phyloP scores from a whole-genome alignment of 352 stramenopile species.

The Globisporangium takayamanum region DNA sequence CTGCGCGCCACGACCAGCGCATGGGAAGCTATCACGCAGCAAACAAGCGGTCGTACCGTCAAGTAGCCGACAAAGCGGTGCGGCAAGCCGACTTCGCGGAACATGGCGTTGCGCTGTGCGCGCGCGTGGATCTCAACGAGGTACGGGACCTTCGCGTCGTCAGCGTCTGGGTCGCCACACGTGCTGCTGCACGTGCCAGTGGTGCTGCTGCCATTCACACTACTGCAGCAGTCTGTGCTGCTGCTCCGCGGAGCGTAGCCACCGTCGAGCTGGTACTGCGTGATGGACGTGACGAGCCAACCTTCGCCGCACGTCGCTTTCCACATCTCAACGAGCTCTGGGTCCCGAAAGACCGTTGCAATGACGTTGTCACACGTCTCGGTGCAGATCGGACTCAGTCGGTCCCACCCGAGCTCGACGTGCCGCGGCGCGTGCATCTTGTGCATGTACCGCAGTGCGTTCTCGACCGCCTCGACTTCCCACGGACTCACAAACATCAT shows the following conservation, averaged over 20 bases:
- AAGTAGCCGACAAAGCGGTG: constrained; percentile 71
- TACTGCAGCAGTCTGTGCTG: background rate
- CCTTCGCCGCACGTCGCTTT: constrained; percentile 58
- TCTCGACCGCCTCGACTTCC: constrained; percentile 70
- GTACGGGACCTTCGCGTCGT: constrained; percentile 43
- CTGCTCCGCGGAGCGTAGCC: constrained; percentile 22
- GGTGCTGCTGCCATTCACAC: background rate
- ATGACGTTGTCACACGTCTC: constrained; percentile 63
- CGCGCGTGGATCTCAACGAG: constrained; percentile 64
- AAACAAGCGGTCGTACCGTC: constrained; percentile 23
- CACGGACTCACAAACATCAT: constrained; percentile 84
- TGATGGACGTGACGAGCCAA: constrained; percentile 80
- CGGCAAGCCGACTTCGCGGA: constrained; percentile 63
- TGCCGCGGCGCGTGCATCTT: constrained; percentile 30
- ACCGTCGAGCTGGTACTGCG: constrained; percentile 69
- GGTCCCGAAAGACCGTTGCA: constrained; percentile 48
- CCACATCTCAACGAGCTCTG: constrained; percentile 66
- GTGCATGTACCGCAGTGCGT: constrained; percentile 61
- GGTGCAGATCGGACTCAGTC: constrained; percentile 53
- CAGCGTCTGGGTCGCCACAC: constrained; percentile 13
- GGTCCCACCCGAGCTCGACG: constrained; percentile 74
- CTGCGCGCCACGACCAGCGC: background rate
- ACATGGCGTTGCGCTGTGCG: constrained; percentile 72
- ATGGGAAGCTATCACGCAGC: background rate
- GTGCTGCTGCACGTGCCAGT: background rate